Evolutionary conservation across 2,329 filamentous ascomycete species (phyloP).

Genomic region (Ceratocystis huliohia): DNA sequence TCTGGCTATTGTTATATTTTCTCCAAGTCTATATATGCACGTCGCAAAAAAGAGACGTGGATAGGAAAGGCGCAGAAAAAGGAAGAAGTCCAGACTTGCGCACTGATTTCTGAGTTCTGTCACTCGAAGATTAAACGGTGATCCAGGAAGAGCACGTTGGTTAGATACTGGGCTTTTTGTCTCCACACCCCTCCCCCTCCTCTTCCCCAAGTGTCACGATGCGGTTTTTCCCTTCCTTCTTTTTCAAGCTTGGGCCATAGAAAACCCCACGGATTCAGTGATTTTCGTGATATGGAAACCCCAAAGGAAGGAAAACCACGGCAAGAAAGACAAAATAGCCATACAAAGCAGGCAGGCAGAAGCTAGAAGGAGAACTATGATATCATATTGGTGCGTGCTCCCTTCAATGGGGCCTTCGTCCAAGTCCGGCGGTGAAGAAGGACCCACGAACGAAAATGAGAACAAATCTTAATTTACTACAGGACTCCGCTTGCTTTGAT

Average conservation of each 20-base stretch:
- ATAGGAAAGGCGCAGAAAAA: not conserved
- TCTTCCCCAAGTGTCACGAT: not conserved
- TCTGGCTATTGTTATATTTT: not conserved
- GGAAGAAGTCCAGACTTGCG: not conserved
- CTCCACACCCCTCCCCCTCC: not conserved
- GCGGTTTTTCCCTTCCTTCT: not conserved
- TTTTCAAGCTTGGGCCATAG: not conserved
- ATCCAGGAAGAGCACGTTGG: not conserved
- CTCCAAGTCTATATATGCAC: not conserved
- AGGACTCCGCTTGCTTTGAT: too few relatives aligned
- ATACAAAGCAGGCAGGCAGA: not conserved
- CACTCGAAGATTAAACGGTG: not conserved
- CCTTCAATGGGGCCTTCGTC: not conserved
- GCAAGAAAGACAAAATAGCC: not conserved
- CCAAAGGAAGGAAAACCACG: not conserved
- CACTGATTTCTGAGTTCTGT: not conserved
- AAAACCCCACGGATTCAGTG: not conserved
- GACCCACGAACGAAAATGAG: not conserved
- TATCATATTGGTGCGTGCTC: slow-evolving; percentile 7
- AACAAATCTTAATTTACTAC: not conserved
- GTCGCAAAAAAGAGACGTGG: not conserved
- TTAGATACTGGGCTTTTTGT: not conserved
- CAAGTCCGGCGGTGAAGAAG: slow-evolving; percentile 9
- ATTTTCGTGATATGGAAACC: not conserved
- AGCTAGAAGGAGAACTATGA: not conserved